Conservation (phyloP, 768 basidiomycete genomes). For the Suillus discolor region DNA sequence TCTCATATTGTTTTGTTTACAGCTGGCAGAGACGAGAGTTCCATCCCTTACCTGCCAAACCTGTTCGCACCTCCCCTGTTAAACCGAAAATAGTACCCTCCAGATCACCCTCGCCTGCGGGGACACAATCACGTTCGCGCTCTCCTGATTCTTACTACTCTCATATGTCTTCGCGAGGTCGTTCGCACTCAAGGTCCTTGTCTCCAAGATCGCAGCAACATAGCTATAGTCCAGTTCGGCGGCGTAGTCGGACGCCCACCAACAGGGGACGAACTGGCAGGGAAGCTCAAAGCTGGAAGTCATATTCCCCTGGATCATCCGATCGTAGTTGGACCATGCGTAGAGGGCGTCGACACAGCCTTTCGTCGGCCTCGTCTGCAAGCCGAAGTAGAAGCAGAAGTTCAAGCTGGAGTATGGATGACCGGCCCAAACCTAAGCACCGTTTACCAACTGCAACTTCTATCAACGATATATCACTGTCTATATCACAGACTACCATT, state of each 20-base stretch:
- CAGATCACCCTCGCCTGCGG: slow-evolving; percentile 36
- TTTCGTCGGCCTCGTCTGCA: slow-evolving; percentile 56
- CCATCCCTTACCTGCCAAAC: slow-evolving; percentile 42
- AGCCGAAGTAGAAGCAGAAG: slow-evolving; percentile 58
- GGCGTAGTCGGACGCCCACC: slow-evolving; percentile 52
- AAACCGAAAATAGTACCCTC: slow-evolving; percentile 42
- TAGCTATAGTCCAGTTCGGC: slow-evolving; percentile 49
- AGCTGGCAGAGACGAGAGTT: slow-evolving; percentile 73
- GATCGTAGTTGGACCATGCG: slow-evolving; percentile 40
- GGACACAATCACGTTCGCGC: slow-evolving; percentile 54
- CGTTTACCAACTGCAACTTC: slow-evolving; percentile 57
- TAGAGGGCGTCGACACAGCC: slow-evolving; percentile 41
- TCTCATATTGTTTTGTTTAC: slow-evolving; percentile 15
- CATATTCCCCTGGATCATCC: slow-evolving; percentile 47
- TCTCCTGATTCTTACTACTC: slow-evolving; percentile 68
- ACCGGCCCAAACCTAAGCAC: slow-evolving; percentile 58
- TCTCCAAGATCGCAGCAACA: slow-evolving; percentile 62
- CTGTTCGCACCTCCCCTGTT: slow-evolving; percentile 31
- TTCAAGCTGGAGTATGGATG: slow-evolving; percentile 54
- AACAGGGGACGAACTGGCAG: slow-evolving; percentile 43
- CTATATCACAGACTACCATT: slow-evolving; percentile 33
- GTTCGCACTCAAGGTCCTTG: slow-evolving; percentile 60
- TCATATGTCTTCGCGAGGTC: slow-evolving; percentile 62
- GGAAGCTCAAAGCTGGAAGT: slow-evolving; percentile 19
- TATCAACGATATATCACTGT: slow-evolving; percentile 35